Base-by-base conservation (phyloP, 495 filamentous ascomycete genomes). In the Ramalina intermedia region DNA sequence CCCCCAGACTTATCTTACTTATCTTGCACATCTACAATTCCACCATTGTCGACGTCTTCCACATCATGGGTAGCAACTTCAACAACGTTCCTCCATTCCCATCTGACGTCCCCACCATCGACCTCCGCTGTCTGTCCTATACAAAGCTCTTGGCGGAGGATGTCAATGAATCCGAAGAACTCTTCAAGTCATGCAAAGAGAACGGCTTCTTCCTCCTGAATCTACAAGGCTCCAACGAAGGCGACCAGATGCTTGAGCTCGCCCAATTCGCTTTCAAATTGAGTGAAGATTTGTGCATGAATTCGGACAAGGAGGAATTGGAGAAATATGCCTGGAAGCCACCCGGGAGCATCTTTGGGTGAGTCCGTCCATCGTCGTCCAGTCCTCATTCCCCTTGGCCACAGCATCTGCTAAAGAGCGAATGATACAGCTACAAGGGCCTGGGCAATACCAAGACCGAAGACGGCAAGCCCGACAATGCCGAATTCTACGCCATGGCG, bases 111-210 rank as follows among this genome's bases (percentile, higher is more conserved):
- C 55, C 51, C 27, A 50, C 53, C 35, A 44, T 47, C 8, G 27
- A 59, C 7, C 46, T 55, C 37, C 43, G 74, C 17, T 62, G 71
- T 14, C 61, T 82, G 13, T 72, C 75, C 0, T 63, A 79, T 1
- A 42, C 51, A 2, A 76, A 75, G 47, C 66, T 81, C 1, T 59
- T 66, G 8, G 57, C 58, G 3, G 57, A 67, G 4, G 61, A 73
- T 43, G 18, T 47, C 1, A 52, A 47, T 2, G 79, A 81, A 52
- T 57, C 57, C 5, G 51, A 66, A n/a, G 59, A 65, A n/a, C 66
- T 75, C 17, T 75, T 67, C 51, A 45, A 61, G 33, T 66, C 53
- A 36, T 50, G 45, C 21, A 47, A 29, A 18, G 46, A 45, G 14
- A 44, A 5, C 12, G 55, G 56, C 20, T 59, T 59, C 45, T 55